Evolutionary conservation across 2,329 filamentous ascomycete genomes (phyloP).

Genomic region (Sphaceloma murrayae): DNA sequence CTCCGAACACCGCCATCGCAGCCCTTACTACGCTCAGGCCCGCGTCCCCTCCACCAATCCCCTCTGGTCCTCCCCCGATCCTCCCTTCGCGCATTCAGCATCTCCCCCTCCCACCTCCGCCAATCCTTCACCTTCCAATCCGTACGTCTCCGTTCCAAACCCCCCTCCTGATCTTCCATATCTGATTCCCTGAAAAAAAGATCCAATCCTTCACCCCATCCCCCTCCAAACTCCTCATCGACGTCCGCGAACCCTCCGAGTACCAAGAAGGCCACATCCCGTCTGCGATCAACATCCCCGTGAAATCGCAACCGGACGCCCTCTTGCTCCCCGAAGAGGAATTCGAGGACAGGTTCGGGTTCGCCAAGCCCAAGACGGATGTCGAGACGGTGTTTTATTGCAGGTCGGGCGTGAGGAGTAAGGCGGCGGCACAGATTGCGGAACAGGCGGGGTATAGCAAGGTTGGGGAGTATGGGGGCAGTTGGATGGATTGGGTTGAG

Average conservation of each 20-base stretch:
- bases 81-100: no score
- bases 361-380: slow-evolving; percentile 53
- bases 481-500: slow-evolving; percentile 73
- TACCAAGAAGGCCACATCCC: slow-evolving; percentile 63
- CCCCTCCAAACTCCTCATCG: slow-evolving; percentile 30
- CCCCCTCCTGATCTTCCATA: slow-evolving; percentile 27
- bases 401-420: slow-evolving; percentile 77
- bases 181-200: slow-evolving; percentile 26
- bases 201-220: not conserved
- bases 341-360: slow-evolving; percentile 76
- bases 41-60: slow-evolving; percentile 1
- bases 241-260: slow-evolving; percentile 65
- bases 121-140: no score
- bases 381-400: slow-evolving; percentile 73
- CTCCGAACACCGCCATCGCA: no score
- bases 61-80: slow-evolving; percentile 23
- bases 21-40: not conserved
- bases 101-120: slow-evolving; percentile 19
- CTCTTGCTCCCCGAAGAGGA: slow-evolving; percentile 67
- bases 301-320: slow-evolving; percentile 66
- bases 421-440: slow-evolving; percentile 67
- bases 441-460: slow-evolving; percentile 63
- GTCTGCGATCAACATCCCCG: slow-evolving; percentile 69
- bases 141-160: no score
- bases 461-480: slow-evolving; percentile 63